Conservation (phyloP, 768 basidiomycete genomes). For the Panaeolus cyanescens region DNA sequence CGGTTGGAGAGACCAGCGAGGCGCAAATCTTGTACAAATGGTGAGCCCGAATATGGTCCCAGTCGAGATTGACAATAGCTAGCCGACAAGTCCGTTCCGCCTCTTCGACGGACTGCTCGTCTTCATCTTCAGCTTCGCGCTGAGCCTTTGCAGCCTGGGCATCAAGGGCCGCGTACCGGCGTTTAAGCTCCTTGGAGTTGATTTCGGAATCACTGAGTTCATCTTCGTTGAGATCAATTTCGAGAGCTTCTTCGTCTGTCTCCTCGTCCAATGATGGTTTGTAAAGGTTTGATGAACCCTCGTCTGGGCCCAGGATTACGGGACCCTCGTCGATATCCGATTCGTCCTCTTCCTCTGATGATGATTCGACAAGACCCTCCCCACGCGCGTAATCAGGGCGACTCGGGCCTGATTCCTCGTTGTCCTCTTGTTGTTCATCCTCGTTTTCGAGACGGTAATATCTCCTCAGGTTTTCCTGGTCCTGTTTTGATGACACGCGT, state of each 20-base stretch:
- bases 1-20: constrained; percentile 72
- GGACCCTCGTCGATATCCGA: constrained; percentile 49
- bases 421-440: constrained; percentile 26
- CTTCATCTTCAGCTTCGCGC: constrained; percentile 44
- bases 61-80: constrained; percentile 95
- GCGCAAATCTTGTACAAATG: constrained; percentile 94
- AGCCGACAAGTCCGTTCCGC: constrained; percentile 65
- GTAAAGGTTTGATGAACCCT: constrained; percentile 7
- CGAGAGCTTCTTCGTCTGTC: constrained; percentile 47
- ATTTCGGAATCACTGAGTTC: constrained; percentile 19
- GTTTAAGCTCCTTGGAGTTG: not conserved
- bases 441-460: constrained; percentile 76
- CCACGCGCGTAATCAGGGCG: constrained; percentile 88
- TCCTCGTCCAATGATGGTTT: constrained; percentile 36
- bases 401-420: constrained; percentile 30
- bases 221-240: constrained; percentile 82
- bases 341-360: constrained; percentile 67
- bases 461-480: constrained; percentile 72
- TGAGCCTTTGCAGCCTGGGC: constrained; percentile 65
- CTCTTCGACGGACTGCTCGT: constrained; percentile 28
- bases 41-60: constrained; percentile 90
- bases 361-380: constrained; percentile 84
- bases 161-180: constrained; percentile 61
- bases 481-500: constrained; percentile 62
- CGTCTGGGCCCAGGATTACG: constrained; percentile 51